A percentile compares a stretch with the other conserved stretches of the same genome.
Evolutionary conservation across 345 rosid genomes (phyloP).

Genomic region (Melastoma malabathricum): DNA sequence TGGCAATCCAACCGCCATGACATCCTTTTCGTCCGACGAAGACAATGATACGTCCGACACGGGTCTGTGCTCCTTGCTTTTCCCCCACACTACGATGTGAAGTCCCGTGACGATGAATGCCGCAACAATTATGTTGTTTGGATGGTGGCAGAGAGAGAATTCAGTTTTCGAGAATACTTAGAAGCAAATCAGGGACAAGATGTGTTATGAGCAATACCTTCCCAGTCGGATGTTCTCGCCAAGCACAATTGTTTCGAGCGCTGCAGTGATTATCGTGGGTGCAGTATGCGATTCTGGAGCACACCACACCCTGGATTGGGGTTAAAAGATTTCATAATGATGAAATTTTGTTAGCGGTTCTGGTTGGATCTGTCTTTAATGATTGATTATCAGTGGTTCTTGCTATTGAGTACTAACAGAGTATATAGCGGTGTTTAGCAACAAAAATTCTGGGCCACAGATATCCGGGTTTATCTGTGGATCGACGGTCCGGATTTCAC

Average conservation of each 20-base stretch:
- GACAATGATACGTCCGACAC: conserved; percentile 1
- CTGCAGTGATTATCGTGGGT: conserved; percentile 81
- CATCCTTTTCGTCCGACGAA: conserved; percentile 14
- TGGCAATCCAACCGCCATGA: conserved; percentile 36
- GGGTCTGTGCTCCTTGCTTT: conserved; percentile 41
- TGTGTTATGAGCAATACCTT: conserved; percentile 33
- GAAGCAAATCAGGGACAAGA: not conserved
- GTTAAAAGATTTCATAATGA: not conserved
- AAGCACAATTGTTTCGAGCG: conserved; percentile 45
- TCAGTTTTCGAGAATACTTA: not conserved
- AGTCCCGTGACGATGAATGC: conserved; percentile 60
- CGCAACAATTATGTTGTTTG: conserved; percentile 67
- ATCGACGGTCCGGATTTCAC: too few species aligned
- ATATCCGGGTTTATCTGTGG: too few species aligned
- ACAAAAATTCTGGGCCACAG: too few species aligned
- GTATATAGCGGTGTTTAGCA: conserved; percentile 58
- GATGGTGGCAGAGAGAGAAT: not conserved
- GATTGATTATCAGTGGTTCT: too few species aligned
- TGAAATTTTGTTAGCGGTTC: too few species aligned
- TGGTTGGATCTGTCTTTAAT: too few species aligned
- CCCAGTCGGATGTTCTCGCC: conserved; percentile 68
- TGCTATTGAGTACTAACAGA: conserved; percentile 29
- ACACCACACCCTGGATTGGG: conserved; percentile 56
- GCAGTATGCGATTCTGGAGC: conserved; percentile 82
- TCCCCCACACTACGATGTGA: conserved; percentile 86